A percentile compares a stretch with the other conserved stretches of the same genome.
These are phyloP conservation scores for Primulina tabacum DNA, from an alignment of 257 asterid species.

Conservation along the genomic window DNA sequence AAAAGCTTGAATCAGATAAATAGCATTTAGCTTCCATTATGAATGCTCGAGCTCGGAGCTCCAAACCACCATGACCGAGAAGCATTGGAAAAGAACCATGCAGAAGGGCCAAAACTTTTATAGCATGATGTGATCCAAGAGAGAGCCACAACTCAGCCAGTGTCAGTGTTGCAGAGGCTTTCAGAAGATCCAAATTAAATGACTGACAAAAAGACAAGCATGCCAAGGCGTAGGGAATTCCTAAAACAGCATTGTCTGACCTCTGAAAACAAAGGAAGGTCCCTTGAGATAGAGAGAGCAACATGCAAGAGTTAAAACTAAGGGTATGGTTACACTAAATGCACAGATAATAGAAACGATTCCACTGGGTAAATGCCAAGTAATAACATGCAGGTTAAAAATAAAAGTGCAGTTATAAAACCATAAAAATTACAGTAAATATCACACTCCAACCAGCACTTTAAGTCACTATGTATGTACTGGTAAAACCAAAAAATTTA, in stretches of 20 bases:
- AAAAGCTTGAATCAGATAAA: slow-evolving; percentile 70
- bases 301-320: neutral
- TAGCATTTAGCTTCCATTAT: slow-evolving; percentile 87
- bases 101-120: slow-evolving; percentile 72
- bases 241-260: slow-evolving; percentile 89
- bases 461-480: slow-evolving; percentile 4
- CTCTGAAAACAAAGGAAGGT: slow-evolving; percentile 41
- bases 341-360: neutral
- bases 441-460: slow-evolving; percentile 3
- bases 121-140: slow-evolving; percentile 84
- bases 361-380: neutral
- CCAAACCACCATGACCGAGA: slow-evolving; percentile 97
- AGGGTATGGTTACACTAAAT: neutral
- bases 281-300: slow-evolving; percentile 17
- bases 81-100: slow-evolving; percentile 80
- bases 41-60: slow-evolving; percentile 80
- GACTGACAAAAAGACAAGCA: slow-evolving; percentile 93
- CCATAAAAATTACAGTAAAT: slow-evolving; percentile 9
- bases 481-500: slow-evolving; percentile 9
- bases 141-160: slow-evolving; percentile 92
- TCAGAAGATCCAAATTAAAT: slow-evolving; percentile 90
- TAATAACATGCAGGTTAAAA: neutral
- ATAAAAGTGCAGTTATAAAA: neutral
- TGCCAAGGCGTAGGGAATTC: slow-evolving; percentile 96
- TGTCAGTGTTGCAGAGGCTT: slow-evolving; percentile 81